These are phyloP conservation scores for Podaxis sp. DNA, from an alignment of 768 basidiomycete species.

Conservation along the genomic window DNA sequence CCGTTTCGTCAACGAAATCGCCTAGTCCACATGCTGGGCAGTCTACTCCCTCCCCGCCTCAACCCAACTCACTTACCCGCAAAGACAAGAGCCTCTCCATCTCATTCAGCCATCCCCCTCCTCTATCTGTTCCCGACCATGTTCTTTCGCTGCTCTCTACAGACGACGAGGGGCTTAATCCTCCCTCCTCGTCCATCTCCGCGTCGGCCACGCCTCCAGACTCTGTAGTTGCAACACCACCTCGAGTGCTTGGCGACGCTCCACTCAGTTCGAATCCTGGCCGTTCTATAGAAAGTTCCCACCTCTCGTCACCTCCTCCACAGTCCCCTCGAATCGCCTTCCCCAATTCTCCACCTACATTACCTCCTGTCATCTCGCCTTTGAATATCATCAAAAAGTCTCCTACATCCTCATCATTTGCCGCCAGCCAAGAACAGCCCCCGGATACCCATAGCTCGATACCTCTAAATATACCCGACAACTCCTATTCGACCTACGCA, in stretches of 20 bases:
- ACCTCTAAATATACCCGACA: constrained; percentile 17
- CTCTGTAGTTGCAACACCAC: not conserved
- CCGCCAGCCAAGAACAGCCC: constrained; percentile 9
- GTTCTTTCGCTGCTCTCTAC: not conserved
- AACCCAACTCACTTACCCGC: not conserved
- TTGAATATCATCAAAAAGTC: constrained; percentile 25
- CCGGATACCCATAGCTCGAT: constrained; percentile 7
- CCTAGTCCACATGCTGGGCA: constrained; percentile 11
- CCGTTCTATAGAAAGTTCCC: not conserved
- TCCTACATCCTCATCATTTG: constrained; percentile 14
- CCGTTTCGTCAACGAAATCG: constrained; percentile 23
- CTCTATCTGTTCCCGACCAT: not conserved
- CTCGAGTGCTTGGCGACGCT: not conserved
- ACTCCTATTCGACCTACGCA: constrained; percentile 19
- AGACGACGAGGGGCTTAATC: not conserved
- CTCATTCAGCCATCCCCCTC: not conserved
- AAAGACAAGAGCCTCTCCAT: not conserved
- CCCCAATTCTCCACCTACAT: not conserved
- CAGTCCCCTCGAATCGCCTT: constrained; percentile 1
- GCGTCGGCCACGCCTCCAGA: constrained; percentile 6
- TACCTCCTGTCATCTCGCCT: constrained; percentile 13
- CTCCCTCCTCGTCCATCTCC: constrained; percentile 7
- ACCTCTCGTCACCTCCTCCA: not conserved
- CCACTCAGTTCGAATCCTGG: not conserved
- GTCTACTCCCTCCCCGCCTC: not conserved